Evolutionary conservation across 352 stramenopile genomes (phyloP).

Genomic region (Globisporangium acanthophoron): DNA sequence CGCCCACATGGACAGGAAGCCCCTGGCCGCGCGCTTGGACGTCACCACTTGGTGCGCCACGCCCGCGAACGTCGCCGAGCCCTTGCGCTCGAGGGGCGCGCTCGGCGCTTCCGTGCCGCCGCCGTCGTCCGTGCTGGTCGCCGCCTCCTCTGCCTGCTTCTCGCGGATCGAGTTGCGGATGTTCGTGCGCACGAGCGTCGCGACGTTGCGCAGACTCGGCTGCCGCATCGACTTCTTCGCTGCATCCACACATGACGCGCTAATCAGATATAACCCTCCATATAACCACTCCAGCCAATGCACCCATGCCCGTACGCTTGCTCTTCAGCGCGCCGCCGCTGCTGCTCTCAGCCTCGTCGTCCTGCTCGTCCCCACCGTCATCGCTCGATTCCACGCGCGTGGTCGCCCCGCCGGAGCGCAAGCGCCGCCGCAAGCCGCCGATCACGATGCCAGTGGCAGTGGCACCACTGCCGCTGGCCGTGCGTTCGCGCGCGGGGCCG

Average conservation of each 20-base stretch:
- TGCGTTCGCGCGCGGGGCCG: constrained; percentile 13
- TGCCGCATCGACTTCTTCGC: constrained; percentile 31
- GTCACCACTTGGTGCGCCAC: constrained; percentile 74
- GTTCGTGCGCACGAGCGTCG: constrained; percentile 53
- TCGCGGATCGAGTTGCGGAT: constrained; percentile 31
- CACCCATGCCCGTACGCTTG: constrained; percentile 7
- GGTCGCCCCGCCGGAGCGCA: constrained; percentile 1
- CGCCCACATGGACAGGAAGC: constrained; percentile 76
- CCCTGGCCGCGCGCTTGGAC: constrained; percentile 55
- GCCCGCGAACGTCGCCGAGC: constrained; percentile 49
- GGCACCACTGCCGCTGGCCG: constrained; percentile 20
- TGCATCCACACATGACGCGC: background rate
- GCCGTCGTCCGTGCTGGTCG: constrained; percentile 4
- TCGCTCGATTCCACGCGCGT: constrained; percentile 25
- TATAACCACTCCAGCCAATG: background rate
- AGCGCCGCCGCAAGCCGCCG: constrained; percentile 8
- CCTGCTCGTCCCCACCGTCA: constrained; percentile 7
- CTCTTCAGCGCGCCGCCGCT: background rate
- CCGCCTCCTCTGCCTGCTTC: constrained; percentile 2
- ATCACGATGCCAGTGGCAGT: constrained; percentile 3
- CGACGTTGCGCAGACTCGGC: constrained; percentile 58
- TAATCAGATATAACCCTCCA: background rate
- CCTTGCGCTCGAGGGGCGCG: constrained; percentile 15
- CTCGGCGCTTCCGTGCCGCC: constrained; percentile 4
- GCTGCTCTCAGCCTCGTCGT: constrained; percentile 1